Evolutionary conservation across 768 basidiomycete genomes (phyloP).

Genomic region (Myochromella boudieri): DNA sequence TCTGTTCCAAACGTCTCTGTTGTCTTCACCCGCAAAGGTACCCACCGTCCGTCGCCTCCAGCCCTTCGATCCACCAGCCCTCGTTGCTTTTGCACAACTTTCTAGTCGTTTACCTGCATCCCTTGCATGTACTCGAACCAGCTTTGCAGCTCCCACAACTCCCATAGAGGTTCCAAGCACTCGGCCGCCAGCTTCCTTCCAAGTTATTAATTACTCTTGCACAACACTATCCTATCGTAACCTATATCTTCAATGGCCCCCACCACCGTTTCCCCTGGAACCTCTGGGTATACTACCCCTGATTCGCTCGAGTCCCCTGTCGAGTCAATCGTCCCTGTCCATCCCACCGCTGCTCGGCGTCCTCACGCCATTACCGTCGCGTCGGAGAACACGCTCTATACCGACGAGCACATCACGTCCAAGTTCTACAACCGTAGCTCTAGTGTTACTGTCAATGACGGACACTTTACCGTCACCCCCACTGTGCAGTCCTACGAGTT

Average conservation of each 20-base stretch:
- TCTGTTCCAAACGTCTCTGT: neutral
- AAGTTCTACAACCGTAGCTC: conserved; percentile 83
- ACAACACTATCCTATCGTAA: too few species aligned
- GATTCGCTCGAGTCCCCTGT: conserved; percentile 68
- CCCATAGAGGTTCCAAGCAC: conserved; percentile 86
- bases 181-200: conserved; percentile 68
- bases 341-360: conserved; percentile 84
- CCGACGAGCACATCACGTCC: conserved; percentile 79
- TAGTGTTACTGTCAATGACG: conserved; percentile 64
- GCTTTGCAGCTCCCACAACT: conserved; percentile 86
- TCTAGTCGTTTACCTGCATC: conserved; percentile 37
- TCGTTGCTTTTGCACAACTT: conserved; percentile 10
- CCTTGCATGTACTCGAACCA: conserved; percentile 95
- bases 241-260: conserved; percentile 44
- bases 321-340: conserved; percentile 68
- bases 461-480: conserved; percentile 78
- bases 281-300: conserved; percentile 74
- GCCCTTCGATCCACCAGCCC: neutral
- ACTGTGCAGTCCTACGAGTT: conserved; percentile 85
- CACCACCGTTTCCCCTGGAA: conserved; percentile 39
- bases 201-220: conserved; percentile 36
- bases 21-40: neutral
- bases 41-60: neutral
- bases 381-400: conserved; percentile 79
- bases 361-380: conserved; percentile 76